Conservation (phyloP, 2,329 filamentous ascomycete genomes). For the Zelopaecilomyces penicillatus region DNA sequence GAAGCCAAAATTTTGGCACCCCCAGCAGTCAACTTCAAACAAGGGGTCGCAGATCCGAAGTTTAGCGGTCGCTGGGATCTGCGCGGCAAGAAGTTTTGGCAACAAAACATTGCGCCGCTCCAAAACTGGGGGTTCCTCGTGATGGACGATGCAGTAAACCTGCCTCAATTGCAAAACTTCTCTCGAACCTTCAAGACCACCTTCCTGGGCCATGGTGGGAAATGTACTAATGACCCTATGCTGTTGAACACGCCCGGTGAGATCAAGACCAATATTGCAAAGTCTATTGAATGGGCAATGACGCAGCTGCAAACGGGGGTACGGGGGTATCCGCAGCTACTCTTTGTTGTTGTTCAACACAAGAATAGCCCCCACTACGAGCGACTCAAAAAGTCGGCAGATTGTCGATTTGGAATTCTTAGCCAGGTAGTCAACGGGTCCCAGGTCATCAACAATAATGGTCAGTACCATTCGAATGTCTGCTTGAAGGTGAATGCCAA, state of each 20-base stretch:
- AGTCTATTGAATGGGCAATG: slow-evolving; percentile 41
- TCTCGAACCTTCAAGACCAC: slow-evolving; percentile 33
- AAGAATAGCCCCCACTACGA: slow-evolving; percentile 68
- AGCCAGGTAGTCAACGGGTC: slow-evolving; percentile 71
- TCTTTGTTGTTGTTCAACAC: slow-evolving; percentile 69
- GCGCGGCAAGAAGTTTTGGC: slow-evolving; percentile 65
- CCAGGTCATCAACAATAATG: slow-evolving; percentile 61
- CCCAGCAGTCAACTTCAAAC: slow-evolving; percentile 63
- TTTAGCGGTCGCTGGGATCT: slow-evolving; percentile 78
- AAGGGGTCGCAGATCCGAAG: slow-evolving; percentile 49
- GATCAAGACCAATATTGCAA: slow-evolving; percentile 33
- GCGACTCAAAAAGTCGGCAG: slow-evolving; percentile 79
- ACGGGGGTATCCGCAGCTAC: slow-evolving; percentile 57
- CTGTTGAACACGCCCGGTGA: slow-evolving; percentile 25
- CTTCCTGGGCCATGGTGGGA: slow-evolving; percentile 44
- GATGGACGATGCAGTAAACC: slow-evolving; percentile 46
- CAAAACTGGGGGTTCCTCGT: slow-evolving; percentile 68
- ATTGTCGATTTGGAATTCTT: slow-evolving; percentile 75
- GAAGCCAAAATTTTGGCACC: slow-evolving; percentile 63
- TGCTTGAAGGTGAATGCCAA: slow-evolving; percentile 97
- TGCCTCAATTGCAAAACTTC: slow-evolving; percentile 24
- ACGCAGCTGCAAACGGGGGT: slow-evolving; percentile 32
- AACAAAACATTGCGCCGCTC: slow-evolving; percentile 53
- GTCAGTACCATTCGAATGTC: slow-evolving; percentile 89
- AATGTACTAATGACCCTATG: slow-evolving; percentile 25